Evolutionary conservation across 1,284 basidiomycete species (phyloP).

Genomic region (Clitocybe nebularis): DNA sequence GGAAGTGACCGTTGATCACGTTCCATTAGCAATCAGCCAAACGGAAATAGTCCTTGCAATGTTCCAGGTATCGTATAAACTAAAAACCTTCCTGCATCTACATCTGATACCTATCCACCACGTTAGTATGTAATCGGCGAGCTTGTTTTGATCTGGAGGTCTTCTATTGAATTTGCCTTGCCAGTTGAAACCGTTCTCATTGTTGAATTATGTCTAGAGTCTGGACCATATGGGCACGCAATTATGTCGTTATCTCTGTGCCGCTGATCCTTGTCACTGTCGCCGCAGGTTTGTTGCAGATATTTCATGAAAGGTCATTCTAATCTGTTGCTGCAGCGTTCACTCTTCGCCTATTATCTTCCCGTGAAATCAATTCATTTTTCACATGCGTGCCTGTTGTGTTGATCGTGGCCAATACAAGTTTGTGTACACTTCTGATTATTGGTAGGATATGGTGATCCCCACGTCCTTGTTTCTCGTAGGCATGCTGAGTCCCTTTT

Average conservation of each 20-base stretch:
- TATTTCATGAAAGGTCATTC: too few relatives aligned
- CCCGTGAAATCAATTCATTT: background rate
- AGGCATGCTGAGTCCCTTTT: background rate
- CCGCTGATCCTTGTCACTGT: slow-evolving; percentile 13
- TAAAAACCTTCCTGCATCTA: background rate
- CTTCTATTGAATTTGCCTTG: background rate
- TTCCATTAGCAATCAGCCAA: slow-evolving; percentile 12
- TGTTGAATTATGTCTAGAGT: slow-evolving; percentile 7
- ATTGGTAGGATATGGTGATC: slow-evolving; percentile 13
- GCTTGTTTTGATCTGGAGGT: slow-evolving; percentile 18
- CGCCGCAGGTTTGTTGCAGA: slow-evolving; percentile 9
- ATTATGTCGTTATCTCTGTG: slow-evolving; percentile 11
- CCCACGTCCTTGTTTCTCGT: background rate
- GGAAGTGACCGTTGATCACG: slow-evolving; percentile 9
- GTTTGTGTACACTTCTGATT: slow-evolving; percentile 14
- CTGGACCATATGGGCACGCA: slow-evolving; percentile 18
- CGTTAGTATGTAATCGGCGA: slow-evolving; percentile 16
- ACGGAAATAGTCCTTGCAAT: slow-evolving; percentile 12
- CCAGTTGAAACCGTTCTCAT: background rate
- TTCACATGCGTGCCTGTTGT: slow-evolving; percentile 9
- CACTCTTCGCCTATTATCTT: background rate
- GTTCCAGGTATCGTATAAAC: slow-evolving; percentile 17
- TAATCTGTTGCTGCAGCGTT: too few relatives aligned
- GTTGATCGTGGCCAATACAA: slow-evolving; percentile 12
- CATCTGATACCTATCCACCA: background rate